A percentile compares a stretch with the other conserved stretches of the same genome.
phyloP scores from a whole-genome alignment of 2,329 filamentous ascomycete species.

The Cephalotrichum gorgonifer region DNA sequence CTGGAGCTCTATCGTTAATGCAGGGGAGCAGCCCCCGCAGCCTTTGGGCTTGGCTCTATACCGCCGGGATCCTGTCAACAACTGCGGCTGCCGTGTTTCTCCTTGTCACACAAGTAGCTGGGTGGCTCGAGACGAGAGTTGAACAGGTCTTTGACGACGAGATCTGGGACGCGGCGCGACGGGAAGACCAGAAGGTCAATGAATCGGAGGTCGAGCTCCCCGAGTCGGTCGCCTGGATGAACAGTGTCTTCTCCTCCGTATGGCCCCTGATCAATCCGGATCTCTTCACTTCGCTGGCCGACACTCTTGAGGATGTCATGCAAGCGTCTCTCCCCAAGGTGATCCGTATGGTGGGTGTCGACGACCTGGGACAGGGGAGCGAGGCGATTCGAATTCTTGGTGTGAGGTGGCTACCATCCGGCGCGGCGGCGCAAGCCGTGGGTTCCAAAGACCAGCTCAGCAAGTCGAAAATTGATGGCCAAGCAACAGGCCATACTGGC shows the following conservation, averaged over 20 bases:
- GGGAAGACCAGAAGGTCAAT: background rate
- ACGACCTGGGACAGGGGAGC: slow-evolving; percentile 87
- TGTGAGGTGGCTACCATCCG: slow-evolving; percentile 58
- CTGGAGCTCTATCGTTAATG: background rate
- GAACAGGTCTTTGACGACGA: background rate
- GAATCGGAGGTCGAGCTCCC: slow-evolving; percentile 1
- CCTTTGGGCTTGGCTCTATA: background rate
- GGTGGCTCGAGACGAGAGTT: slow-evolving; percentile 1
- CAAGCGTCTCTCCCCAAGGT: slow-evolving; percentile 84
- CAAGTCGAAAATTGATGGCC: slow-evolving; percentile 69
- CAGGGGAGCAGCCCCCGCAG: background rate
- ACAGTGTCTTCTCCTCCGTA: slow-evolving; percentile 70
- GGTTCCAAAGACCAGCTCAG: slow-evolving; percentile 63
- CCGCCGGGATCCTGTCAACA: background rate
- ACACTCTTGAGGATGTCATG: slow-evolving; percentile 82
- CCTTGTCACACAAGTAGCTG: background rate
- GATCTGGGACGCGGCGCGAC: background rate
- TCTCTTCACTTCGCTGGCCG: slow-evolving; percentile 86
- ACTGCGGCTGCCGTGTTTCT: background rate
- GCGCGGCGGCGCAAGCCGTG: slow-evolving; percentile 19
- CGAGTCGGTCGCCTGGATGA: slow-evolving; percentile 57
- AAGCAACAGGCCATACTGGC: slow-evolving; percentile 83
- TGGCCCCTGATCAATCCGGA: slow-evolving; percentile 94
- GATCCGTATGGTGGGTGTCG: slow-evolving; percentile 89
- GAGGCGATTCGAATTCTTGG: slow-evolving; percentile 86